Evolutionary conservation across 1,284 basidiomycete genomes (phyloP), one percentile per base, ranked within the genome.

Genomic region (Trametes pubescens): DNA sequence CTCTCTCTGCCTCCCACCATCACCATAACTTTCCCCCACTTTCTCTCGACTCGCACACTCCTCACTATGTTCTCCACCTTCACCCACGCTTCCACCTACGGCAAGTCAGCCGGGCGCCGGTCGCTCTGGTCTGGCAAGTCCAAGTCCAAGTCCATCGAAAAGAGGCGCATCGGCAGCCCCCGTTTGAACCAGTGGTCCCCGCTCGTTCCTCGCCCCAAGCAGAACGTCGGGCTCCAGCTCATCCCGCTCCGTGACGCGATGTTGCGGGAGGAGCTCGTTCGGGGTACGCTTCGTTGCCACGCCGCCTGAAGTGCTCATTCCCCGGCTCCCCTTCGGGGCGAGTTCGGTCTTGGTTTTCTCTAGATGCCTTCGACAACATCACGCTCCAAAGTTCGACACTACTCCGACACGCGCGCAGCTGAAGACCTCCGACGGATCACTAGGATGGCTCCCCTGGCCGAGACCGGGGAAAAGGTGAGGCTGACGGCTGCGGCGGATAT

Each of bases 61-160:
- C 24, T 22, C 35, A 38, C 21, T n/a, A 11, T 40, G 13, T 49
- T 18, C 48, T 52, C 7, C 21, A 26, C 35, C 21, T 24, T 7
- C 14, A 32, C 48, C 49, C 22, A 11, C 49, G 32, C 34, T 32
- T 37, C 22, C 35, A 24, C 51, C 51, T 6, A n/a, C 51, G 11
- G 10, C 51, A 18, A 4, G 21, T 24, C 35, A 2, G 21, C 35
- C 35, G 49, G 32, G 29, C 49, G 49, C 49, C 49, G 49, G 49
- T 51, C 51, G 35, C 35, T 52, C 51, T 24, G 51, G 21, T 52
- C 22, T 10, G 16, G 51, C 51, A 52, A 52, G 51, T 22, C 51
- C 21, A 21, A 37, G 21, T 18, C 22, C 51, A 10, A 24, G 11
- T 6, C 21, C 18, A 18, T 40, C 51, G 35, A 38, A 11, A 37